A percentile compares a stretch with the other conserved stretches of the same genome.
These are phyloP conservation scores for Umbelopsis isabellina DNA, from an alignment of 192 early-diverging fungal genomes.

Conservation along the genomic window DNA sequence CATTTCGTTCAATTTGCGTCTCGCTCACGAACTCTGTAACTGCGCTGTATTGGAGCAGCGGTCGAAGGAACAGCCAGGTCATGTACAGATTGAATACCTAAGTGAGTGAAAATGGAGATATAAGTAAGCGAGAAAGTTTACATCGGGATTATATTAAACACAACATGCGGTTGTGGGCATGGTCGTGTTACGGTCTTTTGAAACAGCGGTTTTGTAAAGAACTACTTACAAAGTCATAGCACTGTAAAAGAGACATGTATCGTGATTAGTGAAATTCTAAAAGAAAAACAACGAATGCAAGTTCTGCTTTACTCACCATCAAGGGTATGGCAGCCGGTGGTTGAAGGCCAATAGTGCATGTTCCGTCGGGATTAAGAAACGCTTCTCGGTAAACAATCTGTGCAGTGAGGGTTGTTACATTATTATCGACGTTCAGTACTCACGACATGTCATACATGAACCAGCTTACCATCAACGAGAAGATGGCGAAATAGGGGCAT, in stretches of 20 bases:
- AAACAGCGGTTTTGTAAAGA: no score
- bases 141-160: no score
- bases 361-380: constrained; percentile 27
- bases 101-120: neutral
- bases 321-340: constrained; percentile 37
- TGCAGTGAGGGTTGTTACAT: neutral
- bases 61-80: constrained; percentile 41
- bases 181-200: no score
- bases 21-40: constrained; percentile 16
- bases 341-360: constrained; percentile 40
- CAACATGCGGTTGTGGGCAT: no score
- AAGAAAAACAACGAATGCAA: neutral
- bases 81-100: constrained; percentile 43
- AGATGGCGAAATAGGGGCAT: constrained; percentile 42
- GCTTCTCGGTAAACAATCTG: constrained; percentile 34
- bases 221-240: constrained; percentile 41
- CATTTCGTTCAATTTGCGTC: constrained; percentile 27
- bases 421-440: neutral
- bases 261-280: neutral
- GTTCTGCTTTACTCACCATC: constrained; percentile 27
- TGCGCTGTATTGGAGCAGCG: constrained; percentile 23
- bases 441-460: neutral
- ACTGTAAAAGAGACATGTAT: neutral
- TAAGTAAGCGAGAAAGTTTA: neutral
- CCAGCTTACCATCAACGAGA: constrained; percentile 40